Base-by-base conservation (phyloP, 371 early-diverging fungal species). In the Lichtheimia corymbifera region DNA sequence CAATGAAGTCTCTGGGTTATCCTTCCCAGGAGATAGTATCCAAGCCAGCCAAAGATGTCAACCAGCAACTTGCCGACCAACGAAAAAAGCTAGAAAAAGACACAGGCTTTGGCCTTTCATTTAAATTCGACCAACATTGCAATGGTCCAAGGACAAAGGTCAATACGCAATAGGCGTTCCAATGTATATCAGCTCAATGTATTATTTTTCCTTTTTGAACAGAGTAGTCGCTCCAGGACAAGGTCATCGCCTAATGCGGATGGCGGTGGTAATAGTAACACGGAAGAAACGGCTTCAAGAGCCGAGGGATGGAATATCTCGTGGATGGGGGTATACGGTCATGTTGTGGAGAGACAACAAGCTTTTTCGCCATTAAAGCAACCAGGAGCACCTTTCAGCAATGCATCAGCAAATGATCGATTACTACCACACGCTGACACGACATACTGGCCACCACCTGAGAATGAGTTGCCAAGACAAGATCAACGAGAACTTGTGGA, bases 401-500 rank as follows among this genome's bases (percentile, higher is more conserved):
- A 20, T 12, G 30, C 25, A 6, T 14, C 53, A 22, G 27, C 59
- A 15, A 54, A 20, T 28, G 40, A 56, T 18, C 55, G 5, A 24
- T 44, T 28, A 18, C 54, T 40, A 40, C 43, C 3, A 35, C 50
- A 11, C 11, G 25, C 28, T 20, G 17, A 47, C 43, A 40, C 44
- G 4, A 6, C 0, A 5, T 22, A 17, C 18, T 62, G 56, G 56
- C 62, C 56, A 15, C 56, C 56, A 12, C 15, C 12, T 20, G 22
- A 18, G 15, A 20, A 43, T 15, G n/a, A 0, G 5, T 57, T 74
- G 14, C 45, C 63, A n/a, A 20, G 40, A 9, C 22, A 61, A 4
- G 70, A 73, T 13, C 72, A 75, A 49, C 28, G 40, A 22, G 64
- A 70, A 43, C 68, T 87, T 12, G 76, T 88, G 14, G 72, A 80